A percentile compares a stretch with the other conserved stretches of the same genome.
Evolutionary conservation across 305 asterid genomes (phyloP).

Genomic region (Solanum hybrid): DNA sequence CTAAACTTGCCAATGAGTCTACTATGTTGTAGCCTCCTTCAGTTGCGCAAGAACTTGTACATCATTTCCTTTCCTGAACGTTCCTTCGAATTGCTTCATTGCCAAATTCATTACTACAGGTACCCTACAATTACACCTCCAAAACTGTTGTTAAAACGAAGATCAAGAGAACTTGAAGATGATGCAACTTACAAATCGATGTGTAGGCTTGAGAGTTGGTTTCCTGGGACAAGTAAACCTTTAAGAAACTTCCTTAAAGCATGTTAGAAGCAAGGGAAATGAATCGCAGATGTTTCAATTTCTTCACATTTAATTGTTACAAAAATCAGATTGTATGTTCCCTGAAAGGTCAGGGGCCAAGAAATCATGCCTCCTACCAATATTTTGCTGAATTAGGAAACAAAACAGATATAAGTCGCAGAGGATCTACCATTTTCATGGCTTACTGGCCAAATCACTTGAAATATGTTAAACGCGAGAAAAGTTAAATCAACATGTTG

Average conservation of each 20-base stretch:
- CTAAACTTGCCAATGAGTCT: conserved; percentile 15
- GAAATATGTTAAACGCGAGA: neutral
- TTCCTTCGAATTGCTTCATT: neutral
- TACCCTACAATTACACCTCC: neutral
- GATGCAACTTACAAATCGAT: neutral
- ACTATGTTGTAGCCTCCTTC: conserved; percentile 15
- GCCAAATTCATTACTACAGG: neutral
- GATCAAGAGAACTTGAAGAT: conserved; percentile 2
- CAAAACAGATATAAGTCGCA: no score
- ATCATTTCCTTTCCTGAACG: conserved; percentile 14
- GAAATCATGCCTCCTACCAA: no score
- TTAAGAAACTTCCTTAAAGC: neutral
- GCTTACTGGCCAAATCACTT: neutral
- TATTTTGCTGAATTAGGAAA: no score
- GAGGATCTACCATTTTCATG: neutral
- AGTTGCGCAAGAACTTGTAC: conserved; percentile 24
- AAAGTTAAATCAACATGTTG: neutral
- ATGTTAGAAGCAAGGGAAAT: neutral
- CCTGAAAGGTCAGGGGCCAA: no score
- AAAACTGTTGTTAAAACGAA: neutral
- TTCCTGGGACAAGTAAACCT: neutral
- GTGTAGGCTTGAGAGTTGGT: neutral
- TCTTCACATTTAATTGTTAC: neutral
- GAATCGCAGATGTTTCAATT: neutral
- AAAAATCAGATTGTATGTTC: no score